Evolutionary conservation across 1,284 basidiomycete species (phyloP), one percentile per base, ranked within the genome.

Genomic region (Gymnopus androsaceus): DNA sequence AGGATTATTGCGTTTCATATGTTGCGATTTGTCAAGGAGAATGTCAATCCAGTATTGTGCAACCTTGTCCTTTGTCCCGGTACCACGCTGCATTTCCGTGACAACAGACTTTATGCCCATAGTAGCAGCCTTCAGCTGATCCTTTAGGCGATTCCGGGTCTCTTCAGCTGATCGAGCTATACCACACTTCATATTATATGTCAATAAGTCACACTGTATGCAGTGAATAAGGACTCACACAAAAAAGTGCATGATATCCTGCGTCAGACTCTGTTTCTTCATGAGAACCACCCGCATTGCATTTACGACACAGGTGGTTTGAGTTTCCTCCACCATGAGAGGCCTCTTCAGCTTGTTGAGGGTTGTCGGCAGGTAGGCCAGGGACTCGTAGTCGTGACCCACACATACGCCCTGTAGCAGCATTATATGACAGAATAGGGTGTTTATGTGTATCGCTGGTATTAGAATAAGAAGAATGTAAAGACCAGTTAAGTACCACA

Each of bases 61-160:
- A 17, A 69, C 63, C 38, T 64, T 63, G 53, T 77, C 75, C 51
- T 75, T 76, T 5, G 74, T 65, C 11, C 74, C 73, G 2, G 68
- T 67, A 9, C 56, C 58, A 0, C 66, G 67, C 23, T 70, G 67
- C 1, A 65, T 21, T 0, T 46, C 28, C 3, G 64, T 57, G 1
- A 69, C 61, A 15, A 33, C 19, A 0, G 54, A 28, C n/a, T 59
- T 38, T 11, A 63, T 57, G 0, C 69, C 67, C 2, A 36, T 9
- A 9, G 45, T 58, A 3, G 69, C 67, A 0, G 54, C 33, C 23
- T 25, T 30, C 1, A 69, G 51, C 55, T 74, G 71, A 3, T 46
- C 21, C 14, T 63, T 47, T 11, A 72, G 60, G 1, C 33, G 31
- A 0, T 42, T 28, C 3, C 64, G 30, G 5, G 69, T 74, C 1